Base-by-base conservation (phyloP, 1,139 yeast genomes). In the Hyphopichia buzzinii region DNA sequence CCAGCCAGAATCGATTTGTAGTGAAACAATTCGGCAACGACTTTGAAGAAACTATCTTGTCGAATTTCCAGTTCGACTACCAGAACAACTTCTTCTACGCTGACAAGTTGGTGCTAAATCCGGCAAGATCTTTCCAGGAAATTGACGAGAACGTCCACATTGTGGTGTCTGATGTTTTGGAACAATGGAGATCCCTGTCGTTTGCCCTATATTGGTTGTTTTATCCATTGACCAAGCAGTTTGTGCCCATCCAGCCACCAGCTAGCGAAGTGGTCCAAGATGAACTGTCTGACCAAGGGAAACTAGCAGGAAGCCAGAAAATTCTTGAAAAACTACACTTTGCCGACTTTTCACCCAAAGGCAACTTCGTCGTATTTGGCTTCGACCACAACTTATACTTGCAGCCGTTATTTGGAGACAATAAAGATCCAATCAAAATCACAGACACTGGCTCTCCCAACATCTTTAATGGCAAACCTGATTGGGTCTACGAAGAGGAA, bases 401-500 rank as follows among this genome's bases (percentile, higher is more conserved):
- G 12, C 68, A 74, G 37, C 52, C 68, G 26, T 48, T 73, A 0
- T 33, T 17, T 8, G 36, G 35, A 1, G 25, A 27, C 8, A 37
- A 41, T 1, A 42, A 55, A 3, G 48, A 47, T 8, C 40, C 48
- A 8, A 49, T 42, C 0, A 73, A 67, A 49, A 61, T 92, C 10
- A 88, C 97, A 0, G 40, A 51, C 2, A 89, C 80, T 49, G 97
- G 97, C 0, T 74, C 84, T 4, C 57, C 57, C 1, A 62, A 74
- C 31, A 67, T 87, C n/a, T 77, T 81, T 49, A 88, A 92, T 53
- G 99, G 96, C 0, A 83, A 79, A 43, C 84, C 97, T 0, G 98
- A 92, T 52, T 92, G 98, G 98, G 87, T 92, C 1, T 92, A 92
- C 54, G 98, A 92, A 56, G 98, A 94, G 51, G 98, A 94, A 52